A percentile compares a stretch with the other conserved stretches of the same genome.
phyloP scores from a whole-genome alignment of 2,329 filamentous ascomycete genomes.

The Sordariomycetes sp. region DNA sequence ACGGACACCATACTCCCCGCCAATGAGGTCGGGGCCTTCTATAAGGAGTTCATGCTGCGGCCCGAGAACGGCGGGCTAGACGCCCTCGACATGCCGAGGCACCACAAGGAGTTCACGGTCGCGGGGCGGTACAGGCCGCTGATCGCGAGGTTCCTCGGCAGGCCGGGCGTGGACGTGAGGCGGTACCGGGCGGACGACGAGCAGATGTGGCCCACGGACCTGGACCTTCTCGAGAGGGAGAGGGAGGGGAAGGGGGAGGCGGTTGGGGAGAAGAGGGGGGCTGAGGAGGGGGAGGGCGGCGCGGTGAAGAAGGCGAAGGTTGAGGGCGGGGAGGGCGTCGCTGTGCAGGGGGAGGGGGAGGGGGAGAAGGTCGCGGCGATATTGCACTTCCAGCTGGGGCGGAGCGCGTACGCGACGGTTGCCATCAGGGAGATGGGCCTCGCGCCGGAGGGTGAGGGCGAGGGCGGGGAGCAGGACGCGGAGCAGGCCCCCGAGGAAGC shows the following conservation, averaged over 20 bases:
- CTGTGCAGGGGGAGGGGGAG: slow-evolving; percentile 11
- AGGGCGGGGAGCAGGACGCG: not conserved
- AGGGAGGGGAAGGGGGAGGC: slow-evolving; percentile 12
- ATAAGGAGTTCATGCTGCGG: slow-evolving; percentile 75
- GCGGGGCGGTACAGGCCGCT: slow-evolving; percentile 83
- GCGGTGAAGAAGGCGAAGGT: slow-evolving; percentile 10
- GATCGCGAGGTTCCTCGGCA: slow-evolving; percentile 58
- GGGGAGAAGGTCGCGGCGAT: slow-evolving; percentile 52
- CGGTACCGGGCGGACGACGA: slow-evolving; percentile 61
- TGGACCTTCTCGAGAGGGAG: slow-evolving; percentile 51
- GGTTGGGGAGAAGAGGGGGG: slow-evolving; percentile 13
- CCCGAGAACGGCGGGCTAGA: slow-evolving; percentile 68
- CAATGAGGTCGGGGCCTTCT: slow-evolving; percentile 77
- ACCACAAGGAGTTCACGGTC: slow-evolving; percentile 78
- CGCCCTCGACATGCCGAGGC: slow-evolving; percentile 76
- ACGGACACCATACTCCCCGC: slow-evolving; percentile 79
- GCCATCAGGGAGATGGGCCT: slow-evolving; percentile 67
- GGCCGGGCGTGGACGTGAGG: slow-evolving; percentile 57
- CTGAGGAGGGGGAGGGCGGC: slow-evolving; percentile 4
- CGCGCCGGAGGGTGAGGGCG: slow-evolving; percentile 14
- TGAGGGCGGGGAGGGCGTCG: slow-evolving; percentile 4
- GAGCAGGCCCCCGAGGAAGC: not conserved
- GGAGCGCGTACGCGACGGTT: slow-evolving; percentile 79
- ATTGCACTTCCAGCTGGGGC: slow-evolving; percentile 64
- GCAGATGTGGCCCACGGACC: slow-evolving; percentile 82